Base-by-base conservation (phyloP, 2,329 filamentous ascomycete species). In the Aspergillus aculeatinus region DNA sequence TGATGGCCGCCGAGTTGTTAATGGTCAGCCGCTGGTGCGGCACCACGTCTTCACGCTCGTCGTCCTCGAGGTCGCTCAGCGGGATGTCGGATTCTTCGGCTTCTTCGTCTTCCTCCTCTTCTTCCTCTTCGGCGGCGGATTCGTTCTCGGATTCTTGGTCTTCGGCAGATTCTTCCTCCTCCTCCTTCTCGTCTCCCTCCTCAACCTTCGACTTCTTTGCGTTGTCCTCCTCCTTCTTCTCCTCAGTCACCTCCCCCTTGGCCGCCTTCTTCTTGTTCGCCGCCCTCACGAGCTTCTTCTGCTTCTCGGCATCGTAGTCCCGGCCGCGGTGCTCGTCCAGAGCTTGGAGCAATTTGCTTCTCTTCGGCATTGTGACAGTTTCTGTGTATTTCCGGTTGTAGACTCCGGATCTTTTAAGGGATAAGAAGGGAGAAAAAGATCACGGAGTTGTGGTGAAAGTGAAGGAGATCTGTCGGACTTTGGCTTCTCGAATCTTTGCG, bases 11-110 rank as follows among this genome's bases (percentile, higher is more conserved):
- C 57, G 90, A 93, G 81, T 99, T 99, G 85, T 99, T 97, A 81
- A 98, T 98, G 56, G 93, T 97, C 66, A 97, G 88, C 69, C 92
- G 90, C 74, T 95, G 92, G 79, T 96, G 90, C 16, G 92, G 91
- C 63, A 96, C 87, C 47, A 96, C 85, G 72, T 96, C 93, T 77
- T 91, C 91, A 69, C 87, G 89, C 70, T 96, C 92, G 64, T 91
- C 90, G 21, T 90, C 91, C 57, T 90, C 83, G 48, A 89, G 87
- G 69, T 97, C 93, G 33, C 92, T 96, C 65, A 96, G 85, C 4
- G 93, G 89, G 49, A 97, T 92, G 65, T 96, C 92, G 66, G 95
- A 91, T 49, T 94, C 90, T 4, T 92, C 89, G 23, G 90, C 89
- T 0, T 89, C 87, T 1, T 88, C 88, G 0, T 88, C 85, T 0